Evolutionary conservation across 169 alveolate species (phyloP).

Genomic region (Prorocentrum cordatum): DNA sequence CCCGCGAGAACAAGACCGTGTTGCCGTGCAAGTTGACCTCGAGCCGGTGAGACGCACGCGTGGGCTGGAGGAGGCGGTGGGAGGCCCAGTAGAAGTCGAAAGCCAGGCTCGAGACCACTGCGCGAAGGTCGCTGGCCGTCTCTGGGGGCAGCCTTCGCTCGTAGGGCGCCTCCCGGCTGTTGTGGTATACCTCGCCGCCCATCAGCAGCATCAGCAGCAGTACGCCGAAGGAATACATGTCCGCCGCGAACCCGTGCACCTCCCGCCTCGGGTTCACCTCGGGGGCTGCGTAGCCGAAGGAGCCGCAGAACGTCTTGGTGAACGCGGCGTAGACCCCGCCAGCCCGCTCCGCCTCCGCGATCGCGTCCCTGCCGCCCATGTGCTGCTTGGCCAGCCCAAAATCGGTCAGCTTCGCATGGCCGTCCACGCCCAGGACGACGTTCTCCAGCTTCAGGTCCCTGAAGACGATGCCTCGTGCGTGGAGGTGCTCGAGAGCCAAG

Average conservation of each 20-base stretch:
- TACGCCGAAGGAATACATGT: conserved; percentile 51
- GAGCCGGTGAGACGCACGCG: conserved; percentile 60
- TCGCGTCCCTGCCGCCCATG: conserved; percentile 51
- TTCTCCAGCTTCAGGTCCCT: conserved; percentile 64
- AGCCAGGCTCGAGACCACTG: not conserved
- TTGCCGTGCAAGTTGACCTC: conserved; percentile 61
- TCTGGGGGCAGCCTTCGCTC: conserved; percentile 61
- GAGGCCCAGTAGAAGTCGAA: conserved; percentile 68
- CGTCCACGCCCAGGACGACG: conserved; percentile 42
- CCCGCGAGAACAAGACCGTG: conserved; percentile 26
- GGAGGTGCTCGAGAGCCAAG: conserved; percentile 53
- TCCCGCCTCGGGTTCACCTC: conserved; percentile 50
- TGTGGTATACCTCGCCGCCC: conserved; percentile 42
- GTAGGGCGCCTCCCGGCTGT: conserved; percentile 45
- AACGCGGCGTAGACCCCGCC: conserved; percentile 33
- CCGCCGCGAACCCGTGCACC: conserved; percentile 69
- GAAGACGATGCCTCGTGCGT: conserved; percentile 43
- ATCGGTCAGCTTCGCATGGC: conserved; percentile 59
- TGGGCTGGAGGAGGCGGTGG: conserved; percentile 31
- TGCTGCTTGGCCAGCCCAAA: conserved; percentile 51
- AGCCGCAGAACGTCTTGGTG: conserved; percentile 70
- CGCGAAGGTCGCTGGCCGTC: conserved; percentile 13
- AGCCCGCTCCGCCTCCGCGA: conserved; percentile 23
- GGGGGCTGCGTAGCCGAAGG: conserved; percentile 69
- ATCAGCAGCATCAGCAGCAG: conserved; percentile 46